Conservation (phyloP, 352 stramenopile genomes). For the Globisporangium heterothallicum region DNA sequence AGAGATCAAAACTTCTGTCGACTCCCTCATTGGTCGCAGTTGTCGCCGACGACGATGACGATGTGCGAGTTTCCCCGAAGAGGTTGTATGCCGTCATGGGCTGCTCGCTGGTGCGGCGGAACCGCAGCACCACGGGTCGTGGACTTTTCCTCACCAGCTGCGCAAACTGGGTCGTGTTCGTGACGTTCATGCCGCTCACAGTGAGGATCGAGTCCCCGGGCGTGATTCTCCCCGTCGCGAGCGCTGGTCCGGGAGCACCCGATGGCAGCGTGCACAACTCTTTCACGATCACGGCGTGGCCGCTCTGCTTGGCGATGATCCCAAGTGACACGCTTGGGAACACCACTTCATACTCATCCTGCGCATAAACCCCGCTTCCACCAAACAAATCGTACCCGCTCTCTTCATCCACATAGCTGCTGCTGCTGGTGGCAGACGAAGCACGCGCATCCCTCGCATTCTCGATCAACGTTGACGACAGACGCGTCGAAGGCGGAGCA, state of each 20-base stretch:
- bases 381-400: slow-evolving; percentile 12
- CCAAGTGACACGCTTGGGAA: slow-evolving; percentile 56
- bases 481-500: neutral
- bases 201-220: slow-evolving; percentile 64
- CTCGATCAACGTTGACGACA: neutral
- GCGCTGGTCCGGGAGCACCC: slow-evolving; percentile 35
- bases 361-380: slow-evolving; percentile 8
- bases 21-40: neutral
- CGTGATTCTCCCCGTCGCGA: slow-evolving; percentile 45
- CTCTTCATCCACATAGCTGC: neutral
- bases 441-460: too few relatives aligned
- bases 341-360: slow-evolving; percentile 70
- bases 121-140: slow-evolving; percentile 67
- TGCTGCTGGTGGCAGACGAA: neutral
- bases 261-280: slow-evolving; percentile 51
- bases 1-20: neutral
- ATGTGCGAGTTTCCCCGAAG: slow-evolving; percentile 46
- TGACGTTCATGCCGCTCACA: slow-evolving; percentile 60
- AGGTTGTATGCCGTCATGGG: slow-evolving; percentile 50
- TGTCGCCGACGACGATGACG: neutral
- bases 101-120: slow-evolving; percentile 39
- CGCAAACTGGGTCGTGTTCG: slow-evolving; percentile 69
- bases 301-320: slow-evolving; percentile 68
- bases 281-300: slow-evolving; percentile 53
- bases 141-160: slow-evolving; percentile 49